A percentile compares a stretch with the other conserved stretches of the same genome.
These are phyloP conservation scores for Trematosphaeria pertusa DNA, from an alignment of 2,329 filamentous ascomycete genomes.

Conservation along the genomic window DNA sequence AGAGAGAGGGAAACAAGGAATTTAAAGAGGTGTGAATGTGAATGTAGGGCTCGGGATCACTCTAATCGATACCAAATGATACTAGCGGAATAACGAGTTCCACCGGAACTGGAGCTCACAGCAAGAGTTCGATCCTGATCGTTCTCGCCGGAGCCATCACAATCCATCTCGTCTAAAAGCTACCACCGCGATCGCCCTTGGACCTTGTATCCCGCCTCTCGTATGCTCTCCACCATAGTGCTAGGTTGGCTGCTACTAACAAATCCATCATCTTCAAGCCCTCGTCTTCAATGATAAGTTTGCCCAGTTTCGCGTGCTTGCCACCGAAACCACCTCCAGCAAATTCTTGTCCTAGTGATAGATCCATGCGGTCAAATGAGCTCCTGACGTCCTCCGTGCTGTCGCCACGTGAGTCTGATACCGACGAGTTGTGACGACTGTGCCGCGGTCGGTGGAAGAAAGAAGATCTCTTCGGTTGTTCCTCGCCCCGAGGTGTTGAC, in stretches of 20 bases:
- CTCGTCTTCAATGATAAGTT: constrained; percentile 87
- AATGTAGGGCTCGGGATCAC: too few species aligned
- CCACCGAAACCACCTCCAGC: constrained; percentile 87
- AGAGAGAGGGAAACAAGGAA: too few species aligned
- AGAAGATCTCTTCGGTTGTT: constrained; percentile 42
- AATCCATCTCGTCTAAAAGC: constrained; percentile 12
- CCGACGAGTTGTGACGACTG: constrained; percentile 36
- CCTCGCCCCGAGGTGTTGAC: constrained; percentile 39
- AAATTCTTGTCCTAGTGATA: constrained; percentile 79
- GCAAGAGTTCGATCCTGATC: too few species aligned
- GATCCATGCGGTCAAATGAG: constrained; percentile 64
- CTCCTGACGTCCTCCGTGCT: constrained; percentile 26
- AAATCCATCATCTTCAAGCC: constrained; percentile 96
- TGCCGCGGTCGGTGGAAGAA: constrained; percentile 42
- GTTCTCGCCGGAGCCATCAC: too few species aligned
- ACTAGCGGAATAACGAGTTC: too few species aligned
- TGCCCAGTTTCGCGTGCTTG: constrained; percentile 89
- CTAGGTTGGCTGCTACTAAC: constrained; percentile 88
- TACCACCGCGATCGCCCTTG: constrained; percentile 12
- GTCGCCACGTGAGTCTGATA: constrained; percentile 27
- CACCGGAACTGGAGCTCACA: too few species aligned
- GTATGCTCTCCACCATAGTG: constrained; percentile 92
- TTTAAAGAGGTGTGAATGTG: too few species aligned
- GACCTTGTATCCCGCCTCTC: constrained; percentile 54
- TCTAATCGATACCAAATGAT: too few species aligned